Percentiles rank a stretch among this genome's conserved stretches.
Conservation (phyloP, 768 basidiomycete genomes). For the Suillus placidus region DNA sequence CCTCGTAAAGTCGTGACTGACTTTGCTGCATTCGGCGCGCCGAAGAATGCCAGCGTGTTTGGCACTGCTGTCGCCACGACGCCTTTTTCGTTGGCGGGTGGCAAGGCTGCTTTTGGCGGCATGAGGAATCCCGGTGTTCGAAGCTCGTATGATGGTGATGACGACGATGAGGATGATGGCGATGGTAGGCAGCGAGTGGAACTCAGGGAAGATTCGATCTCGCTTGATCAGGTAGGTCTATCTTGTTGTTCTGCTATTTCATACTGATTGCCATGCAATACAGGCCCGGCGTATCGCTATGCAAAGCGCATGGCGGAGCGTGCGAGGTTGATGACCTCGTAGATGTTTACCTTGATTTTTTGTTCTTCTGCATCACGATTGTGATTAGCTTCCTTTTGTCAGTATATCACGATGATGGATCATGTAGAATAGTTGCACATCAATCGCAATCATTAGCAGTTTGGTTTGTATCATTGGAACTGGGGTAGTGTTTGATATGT, state of each 20-base stretch:
- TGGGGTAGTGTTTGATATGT: not conserved
- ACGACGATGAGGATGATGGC: constrained; percentile 75
- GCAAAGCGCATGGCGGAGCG: constrained; percentile 88
- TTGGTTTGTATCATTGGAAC: constrained; percentile 12
- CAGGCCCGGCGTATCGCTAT: constrained; percentile 84
- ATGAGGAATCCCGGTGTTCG: constrained; percentile 52
- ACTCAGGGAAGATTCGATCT: constrained; percentile 82
- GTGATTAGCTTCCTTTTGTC: not conserved
- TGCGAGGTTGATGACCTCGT: constrained; percentile 47
- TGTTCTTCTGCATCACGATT: not conserved
- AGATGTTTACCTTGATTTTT: not conserved
- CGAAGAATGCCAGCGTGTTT: constrained; percentile 76
- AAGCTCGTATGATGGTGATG: constrained; percentile 52
- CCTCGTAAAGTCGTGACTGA: constrained; percentile 88
- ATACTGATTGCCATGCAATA: constrained; percentile 10
- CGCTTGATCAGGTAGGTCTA: constrained; percentile 81
- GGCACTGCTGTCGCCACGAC: constrained; percentile 81
- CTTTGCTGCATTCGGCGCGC: constrained; percentile 84
- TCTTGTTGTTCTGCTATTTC: constrained; percentile 5
- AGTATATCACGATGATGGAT: constrained; percentile 7
- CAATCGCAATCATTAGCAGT: constrained; percentile 4
- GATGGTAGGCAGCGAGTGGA: constrained; percentile 73
- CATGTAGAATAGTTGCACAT: constrained; percentile 20
- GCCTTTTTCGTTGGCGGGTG: constrained; percentile 76
- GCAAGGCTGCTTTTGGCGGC: constrained; percentile 84